Conservation (phyloP, 129 eudicot genomes). For the Escallonia herrerae region DNA sequence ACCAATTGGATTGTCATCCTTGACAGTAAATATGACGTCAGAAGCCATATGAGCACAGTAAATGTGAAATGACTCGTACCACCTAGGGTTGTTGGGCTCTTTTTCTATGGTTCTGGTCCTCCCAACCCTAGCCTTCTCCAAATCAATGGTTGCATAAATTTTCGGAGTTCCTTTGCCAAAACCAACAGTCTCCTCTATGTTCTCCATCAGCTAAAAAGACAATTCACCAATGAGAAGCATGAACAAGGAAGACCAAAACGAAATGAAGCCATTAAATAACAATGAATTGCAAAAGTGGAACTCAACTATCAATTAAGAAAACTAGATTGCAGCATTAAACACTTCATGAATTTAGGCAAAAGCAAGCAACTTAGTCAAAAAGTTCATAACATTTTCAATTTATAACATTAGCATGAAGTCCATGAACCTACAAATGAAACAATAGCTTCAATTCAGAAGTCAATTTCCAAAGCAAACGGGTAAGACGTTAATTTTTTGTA, state of each 20-base stretch:
- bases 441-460: too few species aligned
- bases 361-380: too few species aligned
- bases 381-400: too few species aligned
- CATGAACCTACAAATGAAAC: too few species aligned
- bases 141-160: conserved; percentile 69
- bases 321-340: too few species aligned
- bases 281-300: not conserved
- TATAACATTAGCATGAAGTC: too few species aligned
- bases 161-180: conserved; percentile 70
- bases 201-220: conserved; percentile 40
- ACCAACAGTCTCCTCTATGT: conserved; percentile 65
- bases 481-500: too few species aligned
- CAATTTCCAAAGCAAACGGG: too few species aligned
- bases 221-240: conserved; percentile 9
- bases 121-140: conserved; percentile 71
- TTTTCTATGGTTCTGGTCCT: conserved; percentile 54
- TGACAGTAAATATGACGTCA: conserved; percentile 50
- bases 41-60: conserved; percentile 63
- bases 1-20: conserved; percentile 60
- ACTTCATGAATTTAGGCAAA: too few species aligned
- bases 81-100: conserved; percentile 54
- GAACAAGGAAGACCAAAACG: not conserved
- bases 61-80: conserved; percentile 74
- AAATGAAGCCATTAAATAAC: not conserved
- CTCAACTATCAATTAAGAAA: too few species aligned